Base-by-base conservation (phyloP, 1,284 basidiomycete species). In the Ceratobasidium sp. region DNA sequence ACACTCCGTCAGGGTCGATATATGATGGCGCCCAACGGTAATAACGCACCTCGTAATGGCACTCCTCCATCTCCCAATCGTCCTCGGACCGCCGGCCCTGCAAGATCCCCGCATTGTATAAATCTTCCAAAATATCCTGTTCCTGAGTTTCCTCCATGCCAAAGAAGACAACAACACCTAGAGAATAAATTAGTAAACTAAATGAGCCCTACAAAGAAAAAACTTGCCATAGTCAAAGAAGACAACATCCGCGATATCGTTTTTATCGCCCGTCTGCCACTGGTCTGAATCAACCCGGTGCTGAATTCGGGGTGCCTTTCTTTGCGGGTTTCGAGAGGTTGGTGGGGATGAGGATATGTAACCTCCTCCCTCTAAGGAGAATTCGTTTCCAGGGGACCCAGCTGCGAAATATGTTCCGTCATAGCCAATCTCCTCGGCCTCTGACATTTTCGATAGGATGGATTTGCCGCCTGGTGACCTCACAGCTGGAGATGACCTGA, bases 51-150 rank as follows among this genome's bases (percentile, higher is more conserved):
- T 85, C 82, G 77, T 87, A 95, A 79, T 95, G 93, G 73, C 89
- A 95, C 75, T 93, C 89, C 75, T 96, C 93, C 14, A 93, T 81
- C 77, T 95, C 92, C 92, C 93, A 95, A 70, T 90, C 85, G 13
- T 83, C 84, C 75, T 92, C 87, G 1, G 71, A 71, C 77, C 78
- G 36, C 72, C 73, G 52, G 86, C 79, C 72, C 81, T 83, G 82
- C 90, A 81, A n/a, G 85, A 76, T 79, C 19, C 87, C 82, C 0
- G 90, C 91, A 39, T 80, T 82, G n/a, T 86, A 83, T 27, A 93
- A 81, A 76, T 96, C 93, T 68, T 94, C 91, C 64, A 96, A 78
- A 49, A 96, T 87, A 71, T 85, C 84, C 69, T 81, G 82, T 78
- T 94, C 93, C 75, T 95, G 87, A 2, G 78, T 77, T 75, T 92